Conservation (phyloP, 306 rosid genomes). For the Trifolium fragiferum region DNA sequence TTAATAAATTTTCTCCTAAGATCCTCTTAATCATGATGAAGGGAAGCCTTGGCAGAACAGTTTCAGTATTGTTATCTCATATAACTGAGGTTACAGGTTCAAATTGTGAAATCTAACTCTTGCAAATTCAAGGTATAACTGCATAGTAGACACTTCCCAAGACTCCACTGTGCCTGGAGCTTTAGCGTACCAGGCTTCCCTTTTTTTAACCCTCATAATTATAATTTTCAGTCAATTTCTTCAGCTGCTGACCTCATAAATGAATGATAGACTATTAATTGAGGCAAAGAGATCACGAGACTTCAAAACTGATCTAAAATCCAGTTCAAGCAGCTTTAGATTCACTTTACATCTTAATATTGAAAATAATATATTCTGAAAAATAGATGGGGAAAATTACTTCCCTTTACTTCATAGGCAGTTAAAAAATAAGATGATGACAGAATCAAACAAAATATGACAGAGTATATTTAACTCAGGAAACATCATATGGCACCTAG, state of each 20-base stretch:
- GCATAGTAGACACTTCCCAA: slow-evolving; percentile 8
- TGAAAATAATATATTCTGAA: slow-evolving; percentile 17
- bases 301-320: slow-evolving; percentile 10
- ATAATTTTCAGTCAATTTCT: neutral
- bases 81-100: neutral
- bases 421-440: slow-evolving; percentile 3
- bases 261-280: slow-evolving; percentile 19
- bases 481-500: slow-evolving; percentile 61
- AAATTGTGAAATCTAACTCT: neutral
- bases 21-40: slow-evolving; percentile 25
- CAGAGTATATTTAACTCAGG: slow-evolving; percentile 24
- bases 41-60: neutral
- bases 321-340: slow-evolving; percentile 23
- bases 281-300: slow-evolving; percentile 2
- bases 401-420: slow-evolving; percentile 16
- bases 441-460: slow-evolving; percentile 19
- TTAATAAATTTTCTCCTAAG: neutral
- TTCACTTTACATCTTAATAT: slow-evolving; percentile 5
- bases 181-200: neutral
- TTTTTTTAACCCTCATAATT: slow-evolving; percentile 8
- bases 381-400: slow-evolving; percentile 7
- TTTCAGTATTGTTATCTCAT: neutral
- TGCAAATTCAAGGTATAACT: neutral
- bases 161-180: neutral
- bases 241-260: slow-evolving; percentile 11